Evolutionary conservation across 1,284 basidiomycete species (phyloP).

Genomic region (Cystobasidiaceae sp.): DNA sequence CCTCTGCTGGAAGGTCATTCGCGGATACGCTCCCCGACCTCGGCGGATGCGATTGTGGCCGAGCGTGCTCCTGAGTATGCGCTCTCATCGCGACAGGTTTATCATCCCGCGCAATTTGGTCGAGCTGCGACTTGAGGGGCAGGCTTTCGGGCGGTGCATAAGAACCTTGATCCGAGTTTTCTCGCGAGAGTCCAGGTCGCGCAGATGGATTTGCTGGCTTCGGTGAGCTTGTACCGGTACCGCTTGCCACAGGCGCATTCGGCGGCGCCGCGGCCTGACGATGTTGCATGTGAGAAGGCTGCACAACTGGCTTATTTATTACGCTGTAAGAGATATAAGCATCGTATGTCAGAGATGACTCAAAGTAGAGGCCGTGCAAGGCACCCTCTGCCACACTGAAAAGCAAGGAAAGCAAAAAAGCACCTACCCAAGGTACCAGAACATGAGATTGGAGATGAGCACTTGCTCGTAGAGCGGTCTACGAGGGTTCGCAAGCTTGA

Average conservation of each 20-base stretch:
- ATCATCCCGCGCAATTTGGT: too few species aligned
- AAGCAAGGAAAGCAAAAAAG: not conserved
- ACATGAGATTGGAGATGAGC: slow-evolving; percentile 93
- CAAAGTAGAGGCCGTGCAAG: not conserved
- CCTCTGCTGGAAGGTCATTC: too few species aligned
- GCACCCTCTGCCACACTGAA: not conserved
- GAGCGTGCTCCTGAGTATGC: too few species aligned
- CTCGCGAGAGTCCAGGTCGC: too few species aligned
- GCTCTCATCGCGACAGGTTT: too few species aligned
- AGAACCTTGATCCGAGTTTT: too few species aligned
- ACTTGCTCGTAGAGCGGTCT: slow-evolving; percentile 97
- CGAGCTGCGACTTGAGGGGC: too few species aligned
- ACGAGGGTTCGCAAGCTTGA: slow-evolving; percentile 95
- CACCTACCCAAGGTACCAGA: slow-evolving; percentile 74
- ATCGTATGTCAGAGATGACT: not conserved
- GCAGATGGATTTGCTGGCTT: too few species aligned
- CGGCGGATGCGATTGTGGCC: too few species aligned
- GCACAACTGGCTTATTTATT: slow-evolving; percentile 24
- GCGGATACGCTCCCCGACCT: too few species aligned
- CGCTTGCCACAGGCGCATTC: too few species aligned
- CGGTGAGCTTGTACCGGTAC: not conserved
- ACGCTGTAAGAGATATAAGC: not conserved
- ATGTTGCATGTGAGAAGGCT: slow-evolving; percentile 16
- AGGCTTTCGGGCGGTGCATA: too few species aligned
- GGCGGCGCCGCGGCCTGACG: not conserved